Evolutionary conservation across 805 yeast species (phyloP).

Genomic region (Ogataea naganishii): DNA sequence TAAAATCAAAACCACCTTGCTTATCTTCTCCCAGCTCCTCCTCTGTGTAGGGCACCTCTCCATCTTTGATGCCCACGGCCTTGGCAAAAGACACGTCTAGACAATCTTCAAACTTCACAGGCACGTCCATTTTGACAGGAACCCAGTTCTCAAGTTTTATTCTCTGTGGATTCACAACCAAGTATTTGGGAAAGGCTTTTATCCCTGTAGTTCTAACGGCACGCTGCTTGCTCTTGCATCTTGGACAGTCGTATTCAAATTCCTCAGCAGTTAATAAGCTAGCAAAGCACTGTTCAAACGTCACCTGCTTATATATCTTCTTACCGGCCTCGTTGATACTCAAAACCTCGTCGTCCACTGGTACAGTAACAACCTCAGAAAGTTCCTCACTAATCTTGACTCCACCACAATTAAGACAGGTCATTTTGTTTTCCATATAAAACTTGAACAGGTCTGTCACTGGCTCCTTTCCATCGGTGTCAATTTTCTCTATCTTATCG

Average conservation of each 20-base stretch:
- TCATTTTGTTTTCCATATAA: constrained; percentile 52
- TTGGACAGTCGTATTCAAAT: constrained; percentile 57
- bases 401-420: constrained; percentile 46
- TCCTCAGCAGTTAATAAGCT: constrained; percentile 37
- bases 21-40: constrained; percentile 14
- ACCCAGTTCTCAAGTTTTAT: constrained; percentile 85
- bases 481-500: constrained; percentile 47
- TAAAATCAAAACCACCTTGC: constrained; percentile 36
- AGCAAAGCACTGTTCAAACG: constrained; percentile 40
- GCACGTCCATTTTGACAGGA: constrained; percentile 74
- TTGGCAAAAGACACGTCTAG: constrained; percentile 35
- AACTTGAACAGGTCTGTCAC: constrained; percentile 59
- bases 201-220: constrained; percentile 41
- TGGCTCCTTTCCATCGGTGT: constrained; percentile 21
- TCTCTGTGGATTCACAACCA: constrained; percentile 69
- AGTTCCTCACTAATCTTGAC: constrained; percentile 50
- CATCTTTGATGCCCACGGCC: constrained; percentile 34
- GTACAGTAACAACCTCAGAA: constrained; percentile 57
- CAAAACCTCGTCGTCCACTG: constrained; percentile 36
- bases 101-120: constrained; percentile 37
- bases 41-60: constrained; percentile 29
- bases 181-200: constrained; percentile 57
- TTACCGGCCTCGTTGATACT: constrained; percentile 33
- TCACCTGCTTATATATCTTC: constrained; percentile 38
- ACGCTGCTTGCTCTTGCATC: constrained; percentile 30